Conservation (phyloP, 1,139 yeast species). For the Nakaseomyces kungkrabaensis region DNA sequence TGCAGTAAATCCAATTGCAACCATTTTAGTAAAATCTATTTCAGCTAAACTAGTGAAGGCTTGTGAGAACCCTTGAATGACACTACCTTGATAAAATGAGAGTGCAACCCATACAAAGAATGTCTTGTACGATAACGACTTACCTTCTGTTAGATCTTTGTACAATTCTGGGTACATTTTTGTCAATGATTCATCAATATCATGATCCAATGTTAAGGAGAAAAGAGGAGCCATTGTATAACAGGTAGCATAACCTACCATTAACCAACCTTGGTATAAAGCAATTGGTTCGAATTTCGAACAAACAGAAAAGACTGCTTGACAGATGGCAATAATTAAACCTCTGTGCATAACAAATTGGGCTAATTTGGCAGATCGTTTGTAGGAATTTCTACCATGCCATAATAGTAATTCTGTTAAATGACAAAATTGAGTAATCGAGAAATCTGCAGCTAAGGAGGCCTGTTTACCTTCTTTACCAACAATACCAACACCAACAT, state of each 20-base stretch:
- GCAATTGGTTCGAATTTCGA: slow-evolving; percentile 91
- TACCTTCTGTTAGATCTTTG: slow-evolving; percentile 82
- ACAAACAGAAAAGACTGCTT: slow-evolving; percentile 81
- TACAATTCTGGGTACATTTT: slow-evolving; percentile 89
- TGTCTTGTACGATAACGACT: slow-evolving; percentile 73
- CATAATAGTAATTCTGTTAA: slow-evolving; percentile 78
- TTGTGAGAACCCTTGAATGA: slow-evolving; percentile 76
- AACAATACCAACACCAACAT: slow-evolving; percentile 97
- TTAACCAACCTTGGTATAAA: slow-evolving; percentile 86
- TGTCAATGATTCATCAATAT: slow-evolving; percentile 83
- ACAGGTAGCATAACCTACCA: slow-evolving; percentile 97
- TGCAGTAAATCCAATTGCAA: slow-evolving; percentile 73
- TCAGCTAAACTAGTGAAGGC: slow-evolving; percentile 53
- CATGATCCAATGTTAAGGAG: slow-evolving; percentile 82
- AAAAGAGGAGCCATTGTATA: slow-evolving; percentile 99
- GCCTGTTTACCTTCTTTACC: slow-evolving; percentile 99
- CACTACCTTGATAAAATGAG: slow-evolving; percentile 77
- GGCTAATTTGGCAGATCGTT: slow-evolving; percentile 86
- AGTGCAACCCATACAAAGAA: slow-evolving; percentile 87
- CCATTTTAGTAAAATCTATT: slow-evolving; percentile 59
- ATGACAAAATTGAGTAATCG: slow-evolving; percentile 85
- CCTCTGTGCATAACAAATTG: slow-evolving; percentile 97
- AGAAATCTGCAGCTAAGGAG: slow-evolving; percentile 92
- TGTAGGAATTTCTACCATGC: slow-evolving; percentile 98
- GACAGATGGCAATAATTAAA: slow-evolving; percentile 87